Conservation (phyloP, 768 basidiomycete species). For the Daedalea quercina region DNA sequence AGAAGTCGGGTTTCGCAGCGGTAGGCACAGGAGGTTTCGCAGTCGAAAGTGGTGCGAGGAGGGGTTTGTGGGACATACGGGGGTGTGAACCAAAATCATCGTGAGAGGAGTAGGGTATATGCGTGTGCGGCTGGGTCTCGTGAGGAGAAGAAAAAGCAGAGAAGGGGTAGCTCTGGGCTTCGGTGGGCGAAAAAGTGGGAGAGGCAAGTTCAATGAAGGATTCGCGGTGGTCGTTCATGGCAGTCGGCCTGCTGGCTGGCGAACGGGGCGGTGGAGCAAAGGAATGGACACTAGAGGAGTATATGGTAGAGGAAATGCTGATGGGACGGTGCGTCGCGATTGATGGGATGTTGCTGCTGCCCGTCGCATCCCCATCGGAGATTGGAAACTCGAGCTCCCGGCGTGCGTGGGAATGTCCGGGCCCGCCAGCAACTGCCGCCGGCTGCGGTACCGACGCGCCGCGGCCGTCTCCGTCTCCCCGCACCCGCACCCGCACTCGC, state of each 20-base stretch:
- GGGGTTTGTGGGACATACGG: slow-evolving; percentile 22
- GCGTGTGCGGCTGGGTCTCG: slow-evolving; percentile 3
- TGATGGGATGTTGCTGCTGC: slow-evolving; percentile 7
- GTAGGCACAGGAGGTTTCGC: slow-evolving; percentile 41
- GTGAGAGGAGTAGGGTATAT: background rate
- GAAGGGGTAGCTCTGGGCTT: slow-evolving; percentile 4
- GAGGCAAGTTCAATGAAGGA: slow-evolving; percentile 46
- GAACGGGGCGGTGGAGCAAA: slow-evolving; percentile 5
- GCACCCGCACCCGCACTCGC: too few relatives aligned
- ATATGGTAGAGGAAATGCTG: slow-evolving; percentile 37
- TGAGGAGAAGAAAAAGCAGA: background rate
- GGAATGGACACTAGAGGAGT: slow-evolving; percentile 25
- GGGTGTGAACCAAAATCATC: slow-evolving; percentile 8
- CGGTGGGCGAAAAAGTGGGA: slow-evolving; percentile 18
- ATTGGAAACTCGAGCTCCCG: too few relatives aligned
- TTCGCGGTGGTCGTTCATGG: slow-evolving; percentile 30
- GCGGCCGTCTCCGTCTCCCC: background rate
- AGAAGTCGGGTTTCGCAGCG: slow-evolving; percentile 39
- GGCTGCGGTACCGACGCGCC: background rate
- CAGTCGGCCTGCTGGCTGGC: slow-evolving; percentile 10
- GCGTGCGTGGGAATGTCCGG: slow-evolving; percentile 11
- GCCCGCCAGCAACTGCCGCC: background rate
- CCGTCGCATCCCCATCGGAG: too few relatives aligned
- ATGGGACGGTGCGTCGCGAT: slow-evolving; percentile 29
- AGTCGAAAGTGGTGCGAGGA: slow-evolving; percentile 23